Base-by-base conservation (phyloP, 139 green algal genomes). In the Penium margaritaceum region DNA sequence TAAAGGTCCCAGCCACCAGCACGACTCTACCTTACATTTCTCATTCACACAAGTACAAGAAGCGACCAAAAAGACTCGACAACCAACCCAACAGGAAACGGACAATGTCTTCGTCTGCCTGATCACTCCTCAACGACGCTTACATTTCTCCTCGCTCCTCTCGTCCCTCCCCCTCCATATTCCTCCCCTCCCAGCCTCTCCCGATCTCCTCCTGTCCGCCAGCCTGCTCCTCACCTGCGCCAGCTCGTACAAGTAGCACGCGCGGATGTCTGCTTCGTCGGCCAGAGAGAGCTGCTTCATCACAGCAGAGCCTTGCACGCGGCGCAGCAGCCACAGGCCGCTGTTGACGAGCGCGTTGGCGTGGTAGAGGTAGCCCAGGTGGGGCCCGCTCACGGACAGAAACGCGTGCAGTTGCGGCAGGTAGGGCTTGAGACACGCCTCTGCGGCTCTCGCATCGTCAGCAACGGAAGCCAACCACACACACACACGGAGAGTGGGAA, bases 221-320 rank as follows among this genome's bases (percentile, higher is more conserved):
- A 36, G 1, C 55, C 2, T 5, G n/a, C 55, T 17, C 4, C 55
- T 17, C 4, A 78, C 71, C 71, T 78, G 71, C 6, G 21, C 57
- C 24, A 90, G 81, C 30, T 77, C 61, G 85, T 87, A 90, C 17
- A 90, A 74, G 77, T 82, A 90, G 75, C 79, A 89, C 54, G 90
- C 84, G 5, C 70, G 43, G 21, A 84, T 61, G 41, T 81, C 35
- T 2, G 41, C 32, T 7, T 70, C 74, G 68, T 91, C 86, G 21
- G 68, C 77, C 75, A 90, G 88, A 32, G 82, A 86, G 15, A 91
- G 81, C 81, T 91, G 79, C 51, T 86, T 75, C 39, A 91, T 80
- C 35, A 75, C 43, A 39, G 71, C 30, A 19, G 74, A 54, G 32
- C 73, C 64, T 6, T 78, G 65, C 46, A 82, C 38, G 24, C 38